Evolutionary conservation across 78 protist genomes (phyloP).

Genomic region (Dictyostelium discoideum): DNA sequence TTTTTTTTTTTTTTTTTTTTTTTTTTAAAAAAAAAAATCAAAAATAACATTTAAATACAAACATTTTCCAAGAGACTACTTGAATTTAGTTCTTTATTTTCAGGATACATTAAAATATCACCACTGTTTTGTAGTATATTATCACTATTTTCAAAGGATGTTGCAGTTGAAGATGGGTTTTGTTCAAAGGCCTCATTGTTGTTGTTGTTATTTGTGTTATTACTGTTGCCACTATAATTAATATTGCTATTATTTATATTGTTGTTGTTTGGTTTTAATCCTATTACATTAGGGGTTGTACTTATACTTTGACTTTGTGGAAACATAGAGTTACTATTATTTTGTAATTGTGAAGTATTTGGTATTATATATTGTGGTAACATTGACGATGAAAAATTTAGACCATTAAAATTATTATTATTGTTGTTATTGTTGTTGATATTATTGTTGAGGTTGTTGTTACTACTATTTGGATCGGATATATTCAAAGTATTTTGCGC

Average conservation of each 20-base stretch:
- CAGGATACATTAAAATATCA: background rate
- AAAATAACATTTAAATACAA: background rate
- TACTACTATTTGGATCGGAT: background rate
- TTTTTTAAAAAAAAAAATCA: too few relatives aligned
- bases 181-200: background rate
- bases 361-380: slow-evolving; percentile 3
- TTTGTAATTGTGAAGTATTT: background rate
- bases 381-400: background rate
- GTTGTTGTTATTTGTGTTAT: background rate
- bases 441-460: too few relatives aligned
- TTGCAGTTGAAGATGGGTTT: slow-evolving; percentile 6
- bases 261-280: background rate
- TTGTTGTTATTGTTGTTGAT: background rate
- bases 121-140: background rate
- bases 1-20: too few relatives aligned
- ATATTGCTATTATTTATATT: background rate
- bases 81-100: background rate
- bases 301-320: background rate
- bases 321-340: background rate
- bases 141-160: background rate
- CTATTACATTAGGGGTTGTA: background rate
- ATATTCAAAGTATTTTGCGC: background rate
- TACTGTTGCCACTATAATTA: background rate
- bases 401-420: background rate
- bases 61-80: background rate